These are phyloP conservation scores for Hippophae gyantsensis DNA, from an alignment of 306 rosid species.

Conservation along the genomic window DNA sequence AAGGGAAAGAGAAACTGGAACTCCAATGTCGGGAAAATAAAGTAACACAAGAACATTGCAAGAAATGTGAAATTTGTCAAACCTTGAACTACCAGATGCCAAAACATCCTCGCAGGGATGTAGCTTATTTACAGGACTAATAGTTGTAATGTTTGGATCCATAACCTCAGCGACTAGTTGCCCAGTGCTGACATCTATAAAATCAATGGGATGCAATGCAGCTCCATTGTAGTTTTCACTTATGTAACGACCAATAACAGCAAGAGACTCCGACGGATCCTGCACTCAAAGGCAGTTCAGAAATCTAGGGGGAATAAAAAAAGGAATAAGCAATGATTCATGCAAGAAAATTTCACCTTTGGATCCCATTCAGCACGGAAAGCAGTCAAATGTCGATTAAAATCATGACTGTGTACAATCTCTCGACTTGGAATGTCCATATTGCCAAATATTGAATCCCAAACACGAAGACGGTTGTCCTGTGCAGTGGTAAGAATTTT, in stretches of 20 bases:
- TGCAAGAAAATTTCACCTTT: slow-evolving; percentile 41
- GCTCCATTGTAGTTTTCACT: slow-evolving; percentile 87
- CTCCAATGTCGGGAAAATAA: too few species aligned
- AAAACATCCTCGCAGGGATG: slow-evolving; percentile 83
- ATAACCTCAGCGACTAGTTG: slow-evolving; percentile 84
- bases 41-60: too few species aligned
- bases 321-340: background rate
- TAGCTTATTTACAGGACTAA: slow-evolving; percentile 81
- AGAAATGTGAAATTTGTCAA: slow-evolving; percentile 1
- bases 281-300: slow-evolving; percentile 22
- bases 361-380: slow-evolving; percentile 99
- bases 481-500: slow-evolving; percentile 85
- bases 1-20: too few species aligned
- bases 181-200: slow-evolving; percentile 77
- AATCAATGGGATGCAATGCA: slow-evolving; percentile 95
- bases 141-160: slow-evolving; percentile 90
- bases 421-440: slow-evolving; percentile 89
- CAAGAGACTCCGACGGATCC: slow-evolving; percentile 88
- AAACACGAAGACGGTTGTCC: slow-evolving; percentile 81
- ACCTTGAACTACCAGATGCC: slow-evolving; percentile 94
- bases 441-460: slow-evolving; percentile 84
- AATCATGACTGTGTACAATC: slow-evolving; percentile 93
- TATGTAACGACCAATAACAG: slow-evolving; percentile 82
- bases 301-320: background rate
- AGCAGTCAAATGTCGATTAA: slow-evolving; percentile 80